Base-by-base conservation (phyloP, 2,329 filamentous ascomycete species). In the Conoideocrella luteorostrata region DNA sequence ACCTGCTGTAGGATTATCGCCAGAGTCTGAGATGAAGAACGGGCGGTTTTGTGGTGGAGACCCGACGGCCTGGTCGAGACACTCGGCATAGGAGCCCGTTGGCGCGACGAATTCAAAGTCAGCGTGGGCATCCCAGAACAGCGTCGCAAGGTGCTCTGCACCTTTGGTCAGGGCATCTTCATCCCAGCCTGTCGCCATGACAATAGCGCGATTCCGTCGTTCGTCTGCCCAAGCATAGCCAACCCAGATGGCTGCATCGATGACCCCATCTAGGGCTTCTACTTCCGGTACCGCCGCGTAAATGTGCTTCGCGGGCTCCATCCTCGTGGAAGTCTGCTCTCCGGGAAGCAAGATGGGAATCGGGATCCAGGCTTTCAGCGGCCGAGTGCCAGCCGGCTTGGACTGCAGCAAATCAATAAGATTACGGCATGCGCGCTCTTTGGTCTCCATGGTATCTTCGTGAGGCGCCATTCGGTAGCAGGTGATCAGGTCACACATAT, bases 191-290 rank as follows among this genome's bases (percentile, higher is more conserved):
- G 72, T 76, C 1, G 72, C 71, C 4, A 76, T 64, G 3, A 76
- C 64, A 2, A 58, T 68, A 0, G 72, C 74, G 6, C 69, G 63
- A 45, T 76, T 74, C 17, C 74, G 64, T 18, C 70, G 71, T 52
- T 75, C 73, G 46, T 77, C 74, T 0, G 74, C 74, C 74, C 74
- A 77, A 1, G 73, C 68, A 49, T 77, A 77, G 2, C 74, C 74
- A 1, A 77, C 73, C 73, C 74, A 77, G 22, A 77, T 65, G 0
- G 71, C 71, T 0, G 72, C 73, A 50, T 77, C 74, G 11, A 75
- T 56, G 1, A 77, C 59, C 0, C 66, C 68, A 0, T 63, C 50
- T 7, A 49, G 46, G 0, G 59, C 58, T 52, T 71, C 71, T 1
- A 74, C 65, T 1, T 51, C 55, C 1, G 71, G 63, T 1, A 77